Evolutionary conservation across 208 protist genomes (phyloP), one percentile per base, ranked within the genome.

Genomic region (Acanthamoeba culbertsoni): DNA sequence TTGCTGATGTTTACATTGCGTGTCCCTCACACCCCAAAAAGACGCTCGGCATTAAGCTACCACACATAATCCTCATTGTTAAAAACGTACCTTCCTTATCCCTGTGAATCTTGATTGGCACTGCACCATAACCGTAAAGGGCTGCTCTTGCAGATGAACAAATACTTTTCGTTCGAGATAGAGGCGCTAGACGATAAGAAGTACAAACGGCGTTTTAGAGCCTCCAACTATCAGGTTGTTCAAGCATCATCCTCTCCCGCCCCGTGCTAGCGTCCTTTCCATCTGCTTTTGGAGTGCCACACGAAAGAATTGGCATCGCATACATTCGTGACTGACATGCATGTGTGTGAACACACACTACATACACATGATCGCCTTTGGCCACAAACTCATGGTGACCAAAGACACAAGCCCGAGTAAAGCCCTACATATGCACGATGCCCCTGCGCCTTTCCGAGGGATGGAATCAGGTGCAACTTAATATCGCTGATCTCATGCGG

Each of bases 381-480:
- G n/a, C n/a, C n/a, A n/a, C n/a, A n/a, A 23, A 94, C 71, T 82
- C 16, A 28, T 35, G 16, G 31, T 4, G 23, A 5, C 18, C 5
- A 14, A 94, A 99, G 97, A 98, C 97, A 65, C 99, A 98, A 10
- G 99, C 99, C 28, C 97, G 99, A 68, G 98, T 99, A 45, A 99
- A 99, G 97, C 98, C 98, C 7, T 99, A 99, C 95, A 99, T 99
- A 89, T 99, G 99, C 97, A 99, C 99, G 18, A 99, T 99, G 98
- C 99, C 99, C 12, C 99, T 99, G 98, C 97, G 98, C 14, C 97
- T 99, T 0, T 99, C 99, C 88, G 99, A 99, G 95, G 99, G 99
- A 10, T 99, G 99, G 99, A 99, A 99, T 91, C 99, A 99, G 93
- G 99, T 99, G 89, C 99, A 99, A 96, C 99, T 99, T 95, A 99